These are phyloP conservation scores for Metschnikowia gruessii DNA, from an alignment of 805 yeast genomes.

Conservation along the genomic window DNA sequence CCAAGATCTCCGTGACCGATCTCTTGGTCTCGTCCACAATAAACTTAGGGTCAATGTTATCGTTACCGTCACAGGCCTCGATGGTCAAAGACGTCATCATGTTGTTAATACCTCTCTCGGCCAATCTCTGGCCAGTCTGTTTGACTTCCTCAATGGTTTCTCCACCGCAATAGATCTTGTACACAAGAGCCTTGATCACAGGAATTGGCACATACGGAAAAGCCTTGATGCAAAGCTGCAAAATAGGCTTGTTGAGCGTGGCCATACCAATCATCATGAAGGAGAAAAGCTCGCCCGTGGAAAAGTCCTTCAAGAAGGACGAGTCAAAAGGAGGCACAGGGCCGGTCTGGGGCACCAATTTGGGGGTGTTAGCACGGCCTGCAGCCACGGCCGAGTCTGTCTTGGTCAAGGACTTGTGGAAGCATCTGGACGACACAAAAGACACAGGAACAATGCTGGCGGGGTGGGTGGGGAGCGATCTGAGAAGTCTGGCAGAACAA, in stretches of 20 bases:
- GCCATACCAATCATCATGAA: conserved; percentile 67
- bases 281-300: conserved; percentile 55
- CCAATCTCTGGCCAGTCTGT: conserved; percentile 63
- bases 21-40: conserved; percentile 62
- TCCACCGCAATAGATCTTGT: conserved; percentile 89
- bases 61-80: conserved; percentile 84
- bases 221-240: conserved; percentile 56
- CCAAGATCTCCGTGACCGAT: conserved; percentile 64
- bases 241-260: conserved; percentile 60
- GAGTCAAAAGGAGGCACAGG: conserved; percentile 14
- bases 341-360: conserved; percentile 10
- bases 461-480: conserved; percentile 1
- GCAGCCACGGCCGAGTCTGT: conserved; percentile 11
- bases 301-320: conserved; percentile 41
- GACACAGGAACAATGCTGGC: background rate
- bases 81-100: conserved; percentile 95
- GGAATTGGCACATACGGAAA: conserved; percentile 77
- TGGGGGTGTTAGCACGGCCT: conserved; percentile 11
- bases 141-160: conserved; percentile 68
- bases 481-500: conserved; percentile 2
- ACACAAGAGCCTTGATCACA: conserved; percentile 67
- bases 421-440: conserved; percentile 7
- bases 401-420: conserved; percentile 16
- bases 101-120: conserved; percentile 76
- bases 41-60: conserved; percentile 53